Base-by-base conservation (phyloP, 176 grass and related monocot species). In the Triticum urartu region DNA sequence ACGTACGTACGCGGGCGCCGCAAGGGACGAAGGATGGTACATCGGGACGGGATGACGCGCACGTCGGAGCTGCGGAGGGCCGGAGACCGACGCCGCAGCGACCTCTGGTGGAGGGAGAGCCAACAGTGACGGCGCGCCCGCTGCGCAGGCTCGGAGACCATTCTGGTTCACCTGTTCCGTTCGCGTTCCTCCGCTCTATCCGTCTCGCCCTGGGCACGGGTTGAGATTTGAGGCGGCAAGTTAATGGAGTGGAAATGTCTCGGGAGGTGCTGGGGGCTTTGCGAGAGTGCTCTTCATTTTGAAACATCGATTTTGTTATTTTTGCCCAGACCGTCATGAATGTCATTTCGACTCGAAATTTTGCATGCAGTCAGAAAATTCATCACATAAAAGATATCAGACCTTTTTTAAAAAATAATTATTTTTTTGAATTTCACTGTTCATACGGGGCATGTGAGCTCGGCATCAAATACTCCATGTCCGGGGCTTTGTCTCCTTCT, bases 61-160 rank as follows among this genome's bases (percentile, higher is more conserved):
- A 74, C 40, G 40, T 74, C 71, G 17, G n/a, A 14, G 30, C 13
- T 4, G 32, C 3, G 25, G 25, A 32, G 7, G n/a, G 9, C 60
- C 32, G 30, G 65, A 70, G 42, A 5, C 9, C 6, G 72, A 75
- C 72, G 42, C 72, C 72, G 72, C 42, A 75, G 18, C 72, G 6
- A 74, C 26, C 70, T 11, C 14, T 21, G 21, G 34, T 17, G 11
- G 69, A 43, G 69, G 24, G 38, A 5, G 33, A 21, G 1, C 36
- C 26, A 77, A 86, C 64, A 77, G 84, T 40, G 88, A 86, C 79
- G 79, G 72, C 39, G 74, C 89, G 82, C 64, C 88, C 9, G 78
- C 77, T 25, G 10, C 12, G 3, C 10, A 32, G 11, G 40, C 43
- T 13, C 63, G 7, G 32, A 18, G 20, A 38, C 70, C 79, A 38